phyloP scores from a whole-genome alignment of 2,329 filamentous ascomycete genomes.

The Calonectria ilicicola region DNA sequence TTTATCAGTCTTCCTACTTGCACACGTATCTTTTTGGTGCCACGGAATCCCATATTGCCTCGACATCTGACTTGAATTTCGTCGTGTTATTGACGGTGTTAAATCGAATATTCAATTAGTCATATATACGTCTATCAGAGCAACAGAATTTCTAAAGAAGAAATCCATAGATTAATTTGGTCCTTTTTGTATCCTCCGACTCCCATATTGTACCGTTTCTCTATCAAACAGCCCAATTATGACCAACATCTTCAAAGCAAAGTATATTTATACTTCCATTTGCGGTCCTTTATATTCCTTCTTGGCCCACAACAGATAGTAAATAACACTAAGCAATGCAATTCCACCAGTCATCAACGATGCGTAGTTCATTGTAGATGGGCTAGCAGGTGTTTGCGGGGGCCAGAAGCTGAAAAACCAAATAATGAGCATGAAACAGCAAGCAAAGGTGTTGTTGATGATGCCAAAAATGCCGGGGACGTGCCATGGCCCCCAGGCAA shows the following conservation, averaged over 20 bases:
- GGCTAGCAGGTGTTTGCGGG: conserved; percentile 37
- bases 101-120: too few relatives aligned
- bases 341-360: conserved; percentile 56
- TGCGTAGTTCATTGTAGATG: conserved; percentile 58
- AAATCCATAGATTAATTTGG: too few relatives aligned
- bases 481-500: conserved; percentile 66
- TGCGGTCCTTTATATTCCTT: conserved; percentile 58
- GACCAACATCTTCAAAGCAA: neutral
- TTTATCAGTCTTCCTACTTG: too few relatives aligned
- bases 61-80: too few relatives aligned
- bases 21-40: too few relatives aligned
- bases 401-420: conserved; percentile 68
- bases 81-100: too few relatives aligned
- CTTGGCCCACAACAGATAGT: conserved; percentile 56
- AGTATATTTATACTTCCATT: conserved; percentile 28
- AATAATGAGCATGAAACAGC: conserved; percentile 63
- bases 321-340: conserved; percentile 56
- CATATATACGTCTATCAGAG: too few relatives aligned
- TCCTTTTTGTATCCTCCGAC: too few relatives aligned
- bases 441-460: conserved; percentile 65
- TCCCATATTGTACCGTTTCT: too few relatives aligned
- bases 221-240: neutral
- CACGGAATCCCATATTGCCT: too few relatives aligned
- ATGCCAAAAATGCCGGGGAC: conserved; percentile 62
- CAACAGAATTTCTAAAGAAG: too few relatives aligned